These are phyloP conservation scores for Calendula officinalis DNA, from an alignment of 129 eudicot species.

Conservation along the genomic window DNA sequence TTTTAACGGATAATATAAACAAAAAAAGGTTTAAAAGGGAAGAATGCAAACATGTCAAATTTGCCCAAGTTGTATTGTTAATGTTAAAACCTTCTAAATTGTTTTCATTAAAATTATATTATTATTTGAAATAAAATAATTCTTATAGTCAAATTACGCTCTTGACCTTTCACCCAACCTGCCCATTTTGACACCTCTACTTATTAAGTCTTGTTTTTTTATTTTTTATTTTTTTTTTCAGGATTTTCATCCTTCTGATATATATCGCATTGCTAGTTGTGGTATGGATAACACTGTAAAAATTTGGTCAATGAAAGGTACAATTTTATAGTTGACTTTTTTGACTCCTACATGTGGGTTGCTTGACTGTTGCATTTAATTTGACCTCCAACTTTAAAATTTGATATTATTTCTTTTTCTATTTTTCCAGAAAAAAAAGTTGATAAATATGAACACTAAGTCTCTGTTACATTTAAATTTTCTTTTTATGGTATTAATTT, in stretches of 20 bases:
- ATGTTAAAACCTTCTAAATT: too few relatives aligned
- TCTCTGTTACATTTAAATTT: neutral
- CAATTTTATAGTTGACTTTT: neutral
- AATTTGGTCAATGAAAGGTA: conserved; percentile 99
- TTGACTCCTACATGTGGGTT: neutral
- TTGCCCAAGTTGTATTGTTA: too few relatives aligned
- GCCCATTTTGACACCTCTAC: neutral
- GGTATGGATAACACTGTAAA: conserved; percentile 98
- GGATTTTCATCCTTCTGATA: conserved; percentile 99
- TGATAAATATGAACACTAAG: conserved; percentile 11
- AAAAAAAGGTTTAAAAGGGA: too few relatives aligned
- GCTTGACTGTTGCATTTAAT: neutral
- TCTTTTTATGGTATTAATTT: neutral
- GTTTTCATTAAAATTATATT: too few relatives aligned
- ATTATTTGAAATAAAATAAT: neutral
- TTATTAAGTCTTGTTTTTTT: neutral
- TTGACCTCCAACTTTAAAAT: too few relatives aligned
- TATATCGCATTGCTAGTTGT: conserved; percentile 96
- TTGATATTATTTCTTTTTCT: neutral
- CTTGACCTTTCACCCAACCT: neutral
- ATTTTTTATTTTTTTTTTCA: conserved; percentile 27
- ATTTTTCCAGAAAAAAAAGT: neutral
- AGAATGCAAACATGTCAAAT: too few relatives aligned
- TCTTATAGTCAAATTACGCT: neutral
- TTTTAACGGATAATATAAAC: neutral